A percentile compares a stretch with the other conserved stretches of the same genome.
Conservation (phyloP, 164 flowering plant species). For the Chloranthus sessilifolius region DNA sequence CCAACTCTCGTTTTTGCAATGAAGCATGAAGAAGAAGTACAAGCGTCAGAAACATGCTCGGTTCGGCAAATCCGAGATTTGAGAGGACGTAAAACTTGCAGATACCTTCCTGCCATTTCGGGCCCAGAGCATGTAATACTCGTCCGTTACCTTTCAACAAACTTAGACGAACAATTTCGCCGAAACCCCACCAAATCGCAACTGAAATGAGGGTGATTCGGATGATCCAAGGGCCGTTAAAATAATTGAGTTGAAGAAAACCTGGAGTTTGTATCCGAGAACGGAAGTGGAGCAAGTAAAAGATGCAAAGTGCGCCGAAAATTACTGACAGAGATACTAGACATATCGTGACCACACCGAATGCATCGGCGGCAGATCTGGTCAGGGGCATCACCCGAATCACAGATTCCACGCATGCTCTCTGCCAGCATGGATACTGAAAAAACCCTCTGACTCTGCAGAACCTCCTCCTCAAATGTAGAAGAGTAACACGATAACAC, state of each 20-base stretch:
- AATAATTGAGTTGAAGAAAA: constrained; percentile 51
- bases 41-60: constrained; percentile 71
- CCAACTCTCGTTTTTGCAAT: constrained; percentile 49
- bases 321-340: constrained; percentile 59
- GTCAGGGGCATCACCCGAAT: constrained; percentile 98
- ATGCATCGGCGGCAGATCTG: constrained; percentile 75
- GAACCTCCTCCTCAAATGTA: constrained; percentile 21
- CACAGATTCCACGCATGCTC: constrained; percentile 98
- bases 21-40: constrained; percentile 77
- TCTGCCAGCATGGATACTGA: constrained; percentile 87
- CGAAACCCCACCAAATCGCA: constrained; percentile 77
- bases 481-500: constrained; percentile 12
- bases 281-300: constrained; percentile 62
- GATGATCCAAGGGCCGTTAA: constrained; percentile 85
- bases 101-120: constrained; percentile 65
- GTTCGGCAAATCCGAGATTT: constrained; percentile 89
- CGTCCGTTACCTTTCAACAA: constrained; percentile 47
- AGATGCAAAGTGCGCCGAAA: constrained; percentile 60
- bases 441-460: constrained; percentile 19
- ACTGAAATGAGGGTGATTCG: constrained; percentile 52
- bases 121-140: constrained; percentile 32
- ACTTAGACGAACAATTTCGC: constrained; percentile 61
- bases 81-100: constrained; percentile 82
- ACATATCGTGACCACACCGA: constrained; percentile 88
- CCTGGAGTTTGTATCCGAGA: constrained; percentile 41